A percentile compares a stretch with the other conserved stretches of the same genome.
phyloP scores from a whole-genome alignment of 2,329 filamentous ascomycete species.

The Diaporthe citriasiana region DNA sequence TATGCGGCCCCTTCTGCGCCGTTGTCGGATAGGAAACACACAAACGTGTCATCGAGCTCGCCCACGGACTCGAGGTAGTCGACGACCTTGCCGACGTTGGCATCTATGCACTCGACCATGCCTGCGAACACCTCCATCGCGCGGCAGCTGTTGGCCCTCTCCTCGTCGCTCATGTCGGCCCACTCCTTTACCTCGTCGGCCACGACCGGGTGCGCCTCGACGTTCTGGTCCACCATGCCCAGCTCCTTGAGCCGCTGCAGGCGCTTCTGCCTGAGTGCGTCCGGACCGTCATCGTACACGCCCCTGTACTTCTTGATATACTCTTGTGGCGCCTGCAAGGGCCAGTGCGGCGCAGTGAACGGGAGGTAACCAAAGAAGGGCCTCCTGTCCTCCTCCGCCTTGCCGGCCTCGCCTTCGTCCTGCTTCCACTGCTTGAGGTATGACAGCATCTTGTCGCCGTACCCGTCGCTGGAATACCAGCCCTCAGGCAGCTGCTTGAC shows the following conservation, averaged over 20 bases:
- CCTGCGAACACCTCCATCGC: slow-evolving; percentile 75
- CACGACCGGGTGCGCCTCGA: slow-evolving; percentile 64
- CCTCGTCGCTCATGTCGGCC: slow-evolving; percentile 61
- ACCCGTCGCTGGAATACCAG: slow-evolving; percentile 68
- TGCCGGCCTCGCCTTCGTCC: slow-evolving; percentile 46
- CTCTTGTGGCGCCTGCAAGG: slow-evolving; percentile 69
- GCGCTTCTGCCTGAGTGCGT: slow-evolving; percentile 66
- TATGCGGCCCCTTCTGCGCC: slow-evolving; percentile 50
- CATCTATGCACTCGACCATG: slow-evolving; percentile 75
- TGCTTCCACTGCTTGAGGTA: slow-evolving; percentile 64
- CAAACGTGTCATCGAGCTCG: slow-evolving; percentile 74
- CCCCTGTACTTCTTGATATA: slow-evolving; percentile 70
- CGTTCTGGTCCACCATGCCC: slow-evolving; percentile 66
- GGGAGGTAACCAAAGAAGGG: slow-evolving; percentile 74
- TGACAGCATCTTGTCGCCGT: slow-evolving; percentile 65
- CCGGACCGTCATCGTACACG: slow-evolving; percentile 72
- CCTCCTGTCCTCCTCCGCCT: slow-evolving; percentile 42
- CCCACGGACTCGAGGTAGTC: slow-evolving; percentile 67
- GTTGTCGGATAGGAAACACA: slow-evolving; percentile 75
- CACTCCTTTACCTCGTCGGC: slow-evolving; percentile 64
- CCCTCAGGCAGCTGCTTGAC: slow-evolving; percentile 61
- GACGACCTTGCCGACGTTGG: slow-evolving; percentile 71
- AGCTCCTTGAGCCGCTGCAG: slow-evolving; percentile 69
- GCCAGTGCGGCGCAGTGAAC: slow-evolving; percentile 76
- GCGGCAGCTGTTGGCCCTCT: slow-evolving; percentile 61